Evolutionary conservation across 352 stramenopile species (phyloP), one percentile per base, ranked within the genome.

Genomic region (Phytophthora hybrid): DNA sequence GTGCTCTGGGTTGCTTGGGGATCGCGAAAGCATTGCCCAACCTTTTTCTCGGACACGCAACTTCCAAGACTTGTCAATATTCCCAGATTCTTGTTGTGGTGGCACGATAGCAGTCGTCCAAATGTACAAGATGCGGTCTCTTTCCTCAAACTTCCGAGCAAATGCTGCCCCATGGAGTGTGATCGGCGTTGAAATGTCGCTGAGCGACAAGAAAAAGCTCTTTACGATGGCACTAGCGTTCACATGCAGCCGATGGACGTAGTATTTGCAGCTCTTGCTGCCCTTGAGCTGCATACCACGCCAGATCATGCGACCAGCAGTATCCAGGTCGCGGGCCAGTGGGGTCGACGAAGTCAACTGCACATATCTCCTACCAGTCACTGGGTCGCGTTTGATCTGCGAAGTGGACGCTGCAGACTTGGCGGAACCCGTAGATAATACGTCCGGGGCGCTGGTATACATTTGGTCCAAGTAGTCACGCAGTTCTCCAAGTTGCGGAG

Each of bases 171-270:
- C 62, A 10, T 75, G 69, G 23, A 75, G 34, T n/a, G 62, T 71
- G 16, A 34, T 62, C 5, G 55, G 21, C 6, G 49, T 53, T 57
- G 19, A 2, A 0, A 44, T 55, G 18, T 51, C 69, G 37, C 21
- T 44, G 4, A 71, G 16, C 29, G 54, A 63, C 54, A 75, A 46
- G n/a, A 67, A 71, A 21, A 63, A 71, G 57, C 69, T 75, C 47
- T 75, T 75, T n/a, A 62, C 63, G 47, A 75, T 75, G 1, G 62
- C 61, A 31, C 16, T 71, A 14, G 63, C 55, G 32, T 75, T 62
- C 39, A 71, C 54, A 29, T 75, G 69, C 37, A 67, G n/a, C 9
- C 62, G 53, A 46, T 71, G 62, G 18, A 75, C 63, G 6, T 63
- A 37, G 31, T 71, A 71, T 13, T 61, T 71, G 62, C 47, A 62